phyloP scores from a whole-genome alignment of 2,329 filamentous ascomycete species.

The Penicillium sp. region DNA sequence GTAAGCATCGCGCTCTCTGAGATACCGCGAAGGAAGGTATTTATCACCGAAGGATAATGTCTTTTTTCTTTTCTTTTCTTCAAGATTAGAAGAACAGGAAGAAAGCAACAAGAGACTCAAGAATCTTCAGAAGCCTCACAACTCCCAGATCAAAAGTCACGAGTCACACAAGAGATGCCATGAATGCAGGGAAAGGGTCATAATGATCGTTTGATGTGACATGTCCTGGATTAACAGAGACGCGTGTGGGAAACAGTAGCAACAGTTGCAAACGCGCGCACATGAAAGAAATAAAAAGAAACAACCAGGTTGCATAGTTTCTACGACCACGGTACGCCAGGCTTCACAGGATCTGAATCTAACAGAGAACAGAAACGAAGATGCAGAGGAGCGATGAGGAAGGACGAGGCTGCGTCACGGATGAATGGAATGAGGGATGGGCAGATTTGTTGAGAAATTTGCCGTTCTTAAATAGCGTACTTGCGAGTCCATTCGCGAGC shows the following conservation, averaged over 20 bases:
- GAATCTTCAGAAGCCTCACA: constrained; percentile 31
- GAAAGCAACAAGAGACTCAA: constrained; percentile 19
- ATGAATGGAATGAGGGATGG: constrained; percentile 27
- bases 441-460: constrained; percentile 26
- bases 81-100: neutral
- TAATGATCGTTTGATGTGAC: constrained; percentile 41
- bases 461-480: constrained; percentile 76
- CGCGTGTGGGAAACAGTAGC: neutral
- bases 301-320: constrained; percentile 22
- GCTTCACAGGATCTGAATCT: constrained; percentile 37
- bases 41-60: neutral
- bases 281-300: constrained; percentile 17
- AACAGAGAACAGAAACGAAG: constrained; percentile 22
- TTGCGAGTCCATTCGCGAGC: constrained; percentile 98
- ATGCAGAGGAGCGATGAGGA: constrained; percentile 17
- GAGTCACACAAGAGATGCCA: constrained; percentile 33
- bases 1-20: neutral
- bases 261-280: constrained; percentile 5
- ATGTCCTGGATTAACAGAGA: constrained; percentile 29
- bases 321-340: constrained; percentile 41
- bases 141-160: neutral
- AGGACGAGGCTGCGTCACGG: constrained; percentile 8
- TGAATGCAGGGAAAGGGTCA: constrained; percentile 35
- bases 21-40: neutral
- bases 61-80: neutral